Evolutionary conservation across 306 rosid species (phyloP), one percentile per base, ranked within the genome.

Genomic region (Benincasa hispida): DNA sequence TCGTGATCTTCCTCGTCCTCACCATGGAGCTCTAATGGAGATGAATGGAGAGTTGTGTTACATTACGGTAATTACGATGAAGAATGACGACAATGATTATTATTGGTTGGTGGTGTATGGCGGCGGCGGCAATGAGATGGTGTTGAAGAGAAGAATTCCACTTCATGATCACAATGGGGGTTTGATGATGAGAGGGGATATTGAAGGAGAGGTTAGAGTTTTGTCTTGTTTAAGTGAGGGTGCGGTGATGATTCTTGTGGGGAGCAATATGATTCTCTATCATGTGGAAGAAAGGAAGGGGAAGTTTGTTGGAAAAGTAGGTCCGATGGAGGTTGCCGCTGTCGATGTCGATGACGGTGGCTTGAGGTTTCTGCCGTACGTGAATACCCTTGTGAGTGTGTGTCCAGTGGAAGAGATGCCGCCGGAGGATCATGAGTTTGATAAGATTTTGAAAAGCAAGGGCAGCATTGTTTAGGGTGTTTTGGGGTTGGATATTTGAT

Each of bases 21-120:
- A 7, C 25, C 21, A 60, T 6, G 80, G 82, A 12, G 70, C 69
- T 66, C 17, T 84, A 54, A 50, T 82, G 5, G 65, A 51, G 61
- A 78, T 72, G 59, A 39, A 25, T 24, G 82, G 85, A 34, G 85
- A 84, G 69, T 54, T 87, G 74, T 78, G 86, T 25, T 84, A 87
- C 76, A n/a, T 84, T 28, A 53, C 5, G 37, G 37, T 14, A 28
- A 59, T 14, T 7, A 27, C 66, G 15, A 12, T 9, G 17, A 27
- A 59, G 0, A 0, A 15, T 2, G 9, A 27, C 1, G 10, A 27
- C 2, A 5, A 27, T 2, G 35, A 3, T 19, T 58, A 54, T 47
- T 17, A 55, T 65, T 65, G 27, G 27, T 17, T 87, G 1, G 67
- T 63, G 28, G 12, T 87, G 27, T 82, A 82, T 67, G 86, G 86